A percentile compares a stretch with the other conserved stretches of the same genome.
Evolutionary conservation across 768 basidiomycete genomes (phyloP).

Genomic region (Lentinula sp.): DNA sequence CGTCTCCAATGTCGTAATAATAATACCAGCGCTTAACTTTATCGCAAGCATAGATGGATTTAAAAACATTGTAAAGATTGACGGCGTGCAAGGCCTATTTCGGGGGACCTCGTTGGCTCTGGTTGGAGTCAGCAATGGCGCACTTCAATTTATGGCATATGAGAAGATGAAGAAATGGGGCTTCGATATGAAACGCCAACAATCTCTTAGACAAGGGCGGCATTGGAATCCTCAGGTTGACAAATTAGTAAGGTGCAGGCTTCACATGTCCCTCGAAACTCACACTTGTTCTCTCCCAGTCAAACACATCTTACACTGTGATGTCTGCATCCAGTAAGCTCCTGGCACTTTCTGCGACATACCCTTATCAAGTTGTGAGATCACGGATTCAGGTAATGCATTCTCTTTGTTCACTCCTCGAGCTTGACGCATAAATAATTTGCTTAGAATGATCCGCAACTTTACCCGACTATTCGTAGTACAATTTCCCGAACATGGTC

Average conservation of each 20-base stretch:
- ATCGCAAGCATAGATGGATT: not conserved
- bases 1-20: slow-evolving; percentile 18
- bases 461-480: slow-evolving; percentile 80
- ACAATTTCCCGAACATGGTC: slow-evolving; percentile 78
- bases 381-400: slow-evolving; percentile 83
- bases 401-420: not conserved
- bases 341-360: slow-evolving; percentile 76
- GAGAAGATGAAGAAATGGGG: slow-evolving; percentile 94
- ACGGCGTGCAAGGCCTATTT: slow-evolving; percentile 79
- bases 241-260: slow-evolving; percentile 65
- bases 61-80: slow-evolving; percentile 55
- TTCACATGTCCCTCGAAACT: not conserved
- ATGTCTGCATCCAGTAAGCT: slow-evolving; percentile 93
- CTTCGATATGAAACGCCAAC: slow-evolving; percentile 69
- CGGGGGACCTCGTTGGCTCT: slow-evolving; percentile 85
- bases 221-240: slow-evolving; percentile 70
- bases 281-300: slow-evolving; percentile 37
- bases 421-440: not conserved
- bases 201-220: slow-evolving; percentile 53
- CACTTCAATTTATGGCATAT: slow-evolving; percentile 93
- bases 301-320: slow-evolving; percentile 83
- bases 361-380: slow-evolving; percentile 96
- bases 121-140: slow-evolving; percentile 91
- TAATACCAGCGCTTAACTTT: not conserved
- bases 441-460: slow-evolving; percentile 18